These are phyloP conservation scores for Rosa lucieae DNA, from an alignment of 306 rosid genomes.

Conservation along the genomic window DNA sequence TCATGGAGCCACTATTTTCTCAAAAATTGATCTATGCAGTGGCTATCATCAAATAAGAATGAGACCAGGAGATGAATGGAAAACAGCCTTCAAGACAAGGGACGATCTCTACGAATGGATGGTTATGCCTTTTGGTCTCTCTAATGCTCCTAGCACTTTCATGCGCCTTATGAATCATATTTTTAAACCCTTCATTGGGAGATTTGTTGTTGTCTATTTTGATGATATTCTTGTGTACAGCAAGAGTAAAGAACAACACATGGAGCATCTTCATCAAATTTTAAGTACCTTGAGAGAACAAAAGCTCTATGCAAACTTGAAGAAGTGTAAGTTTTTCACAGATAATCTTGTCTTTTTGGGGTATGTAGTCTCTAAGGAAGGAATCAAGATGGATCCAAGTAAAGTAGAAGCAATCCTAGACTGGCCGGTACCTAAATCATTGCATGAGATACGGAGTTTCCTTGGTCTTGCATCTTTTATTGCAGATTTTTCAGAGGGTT, in stretches of 20 bases:
- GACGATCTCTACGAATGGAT: too few relatives aligned
- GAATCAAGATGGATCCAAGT: not conserved
- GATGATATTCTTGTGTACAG: not conserved
- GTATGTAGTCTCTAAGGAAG: not conserved
- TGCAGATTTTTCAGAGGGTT: not conserved
- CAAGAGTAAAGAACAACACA: not conserved
- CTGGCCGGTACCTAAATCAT: not conserved
- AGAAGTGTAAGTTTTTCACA: not conserved
- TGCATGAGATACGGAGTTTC: not conserved
- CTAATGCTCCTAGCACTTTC: too few relatives aligned
- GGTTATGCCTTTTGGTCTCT: not conserved
- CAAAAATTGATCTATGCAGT: too few relatives aligned
- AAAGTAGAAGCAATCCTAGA: not conserved
- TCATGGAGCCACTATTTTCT: too few relatives aligned
- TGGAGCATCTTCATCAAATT: not conserved
- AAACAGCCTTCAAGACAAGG: too few relatives aligned
- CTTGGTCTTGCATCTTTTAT: not conserved
- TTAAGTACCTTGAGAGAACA: not conserved
- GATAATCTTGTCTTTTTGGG: not conserved
- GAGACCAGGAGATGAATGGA: too few relatives aligned
- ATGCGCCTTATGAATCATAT: not conserved
- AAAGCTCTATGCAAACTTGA: not conserved
- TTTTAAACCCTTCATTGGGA: not conserved
- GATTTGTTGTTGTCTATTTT: not conserved
- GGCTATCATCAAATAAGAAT: too few relatives aligned